Percentiles rank a stretch among this genome's conserved stretches.
phyloP scores from a whole-genome alignment of 2,329 filamentous ascomycete species.

The Fusarium albosuccineum region DNA sequence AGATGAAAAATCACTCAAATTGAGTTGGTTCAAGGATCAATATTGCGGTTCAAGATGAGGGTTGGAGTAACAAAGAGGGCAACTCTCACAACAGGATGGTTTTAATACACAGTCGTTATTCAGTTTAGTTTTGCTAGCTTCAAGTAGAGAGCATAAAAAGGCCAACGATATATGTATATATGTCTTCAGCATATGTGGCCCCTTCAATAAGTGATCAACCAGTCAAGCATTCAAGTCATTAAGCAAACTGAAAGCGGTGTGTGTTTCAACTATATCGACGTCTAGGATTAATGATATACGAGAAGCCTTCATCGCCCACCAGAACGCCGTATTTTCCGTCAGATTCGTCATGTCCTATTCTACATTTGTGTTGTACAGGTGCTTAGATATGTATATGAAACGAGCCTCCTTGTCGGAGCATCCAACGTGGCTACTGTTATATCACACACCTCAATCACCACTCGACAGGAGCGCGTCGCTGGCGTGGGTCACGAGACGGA shows the following conservation, averaged over 20 bases:
- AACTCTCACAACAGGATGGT: not conserved
- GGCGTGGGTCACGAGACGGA: not conserved
- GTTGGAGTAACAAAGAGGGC: too few relatives aligned
- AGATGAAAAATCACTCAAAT: too few relatives aligned
- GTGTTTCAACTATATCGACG: not conserved
- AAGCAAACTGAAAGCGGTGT: not conserved
- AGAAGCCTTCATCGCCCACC: not conserved
- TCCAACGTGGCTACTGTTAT: not conserved
- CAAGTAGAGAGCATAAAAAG: not conserved
- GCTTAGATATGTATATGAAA: constrained; percentile 17
- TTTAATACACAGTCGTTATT: not conserved
- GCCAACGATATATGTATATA: not conserved
- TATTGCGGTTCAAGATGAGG: too few relatives aligned
- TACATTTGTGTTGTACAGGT: constrained; percentile 22
- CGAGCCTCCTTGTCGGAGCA: constrained; percentile 7
- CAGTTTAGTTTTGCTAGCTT: not conserved
- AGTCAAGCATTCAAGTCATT: too few relatives aligned
- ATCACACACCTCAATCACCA: constrained; percentile 1
- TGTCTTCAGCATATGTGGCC: not conserved
- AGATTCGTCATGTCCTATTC: not conserved
- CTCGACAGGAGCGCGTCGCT: constrained; percentile 6
- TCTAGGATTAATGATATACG: not conserved
- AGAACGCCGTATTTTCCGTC: constrained; percentile 25
- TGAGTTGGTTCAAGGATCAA: too few relatives aligned
- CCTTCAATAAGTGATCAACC: not conserved